phyloP scores from a whole-genome alignment of 805 yeast species.

The Candida argentea region DNA sequence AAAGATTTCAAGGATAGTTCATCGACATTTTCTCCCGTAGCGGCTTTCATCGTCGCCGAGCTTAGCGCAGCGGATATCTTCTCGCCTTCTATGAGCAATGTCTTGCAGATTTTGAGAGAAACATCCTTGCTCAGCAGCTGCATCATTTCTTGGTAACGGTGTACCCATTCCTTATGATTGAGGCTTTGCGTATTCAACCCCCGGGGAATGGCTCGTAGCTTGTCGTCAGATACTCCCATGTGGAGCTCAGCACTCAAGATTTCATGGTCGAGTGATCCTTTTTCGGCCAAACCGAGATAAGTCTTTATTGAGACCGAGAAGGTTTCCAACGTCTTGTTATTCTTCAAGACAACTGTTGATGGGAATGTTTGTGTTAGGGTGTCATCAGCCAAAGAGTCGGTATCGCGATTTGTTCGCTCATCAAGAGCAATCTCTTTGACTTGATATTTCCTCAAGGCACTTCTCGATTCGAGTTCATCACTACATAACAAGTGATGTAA shows the following conservation, averaged over 20 bases:
- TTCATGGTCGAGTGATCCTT: slow-evolving; percentile 2
- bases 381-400: slow-evolving; percentile 44
- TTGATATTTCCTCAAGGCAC: slow-evolving; percentile 19
- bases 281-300: slow-evolving; percentile 17
- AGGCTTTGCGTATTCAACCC: slow-evolving; percentile 31
- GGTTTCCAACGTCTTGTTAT: slow-evolving; percentile 17
- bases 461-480: slow-evolving; percentile 36
- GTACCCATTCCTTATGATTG: slow-evolving; percentile 43
- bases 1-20: slow-evolving; percentile 10
- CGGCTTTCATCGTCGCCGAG: slow-evolving; percentile 11
- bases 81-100: slow-evolving; percentile 46
- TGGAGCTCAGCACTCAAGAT: slow-evolving; percentile 32
- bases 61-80: slow-evolving; percentile 32
- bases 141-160: slow-evolving; percentile 32
- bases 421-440: slow-evolving; percentile 24
- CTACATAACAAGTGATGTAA: slow-evolving; percentile 24
- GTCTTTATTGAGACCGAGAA: slow-evolving; percentile 21
- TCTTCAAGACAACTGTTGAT: slow-evolving; percentile 36
- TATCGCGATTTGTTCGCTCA: slow-evolving; percentile 16
- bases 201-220: slow-evolving; percentile 27
- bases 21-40: slow-evolving; percentile 2
- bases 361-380: slow-evolving; percentile 43
- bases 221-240: slow-evolving; percentile 42
- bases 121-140: slow-evolving; percentile 31
- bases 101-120: slow-evolving; percentile 33